These are phyloP conservation scores for Dendrobium chrysotoxum DNA, from an alignment of 106 monocot genomes.

Conservation along the genomic window DNA sequence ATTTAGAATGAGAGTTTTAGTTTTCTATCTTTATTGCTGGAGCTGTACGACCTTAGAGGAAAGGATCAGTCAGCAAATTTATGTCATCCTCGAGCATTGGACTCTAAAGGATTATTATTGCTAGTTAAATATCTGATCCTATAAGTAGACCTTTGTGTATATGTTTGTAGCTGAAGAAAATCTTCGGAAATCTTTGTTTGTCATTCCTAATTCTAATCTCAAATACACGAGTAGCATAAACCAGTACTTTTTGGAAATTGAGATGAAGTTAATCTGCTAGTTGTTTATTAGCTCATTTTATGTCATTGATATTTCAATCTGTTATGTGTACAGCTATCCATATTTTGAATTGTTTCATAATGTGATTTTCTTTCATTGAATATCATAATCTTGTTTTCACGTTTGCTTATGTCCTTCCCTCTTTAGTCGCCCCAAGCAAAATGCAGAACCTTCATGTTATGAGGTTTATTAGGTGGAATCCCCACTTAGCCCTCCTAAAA, in stretches of 20 bases:
- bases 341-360: not conserved
- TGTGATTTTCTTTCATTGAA: not conserved
- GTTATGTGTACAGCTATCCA: not conserved
- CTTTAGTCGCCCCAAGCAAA: not conserved
- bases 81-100: not conserved
- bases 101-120: too few relatives aligned
- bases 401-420: not conserved
- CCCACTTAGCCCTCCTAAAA: not conserved
- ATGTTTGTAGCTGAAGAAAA: not conserved
- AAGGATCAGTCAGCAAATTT: not conserved
- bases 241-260: not conserved
- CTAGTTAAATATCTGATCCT: not conserved
- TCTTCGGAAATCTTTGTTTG: not conserved
- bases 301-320: not conserved
- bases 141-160: not conserved
- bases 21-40: not conserved
- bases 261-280: not conserved
- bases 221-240: not conserved
- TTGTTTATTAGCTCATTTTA: not conserved
- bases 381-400: not conserved
- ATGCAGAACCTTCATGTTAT: not conserved
- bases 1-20: not conserved
- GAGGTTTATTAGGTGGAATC: not conserved
- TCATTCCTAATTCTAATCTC: not conserved
- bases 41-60: not conserved